Percentiles rank a stretch among this genome's conserved stretches.
Conservation (phyloP, 1,284 basidiomycete species). For the Bjerkandera adusta region DNA sequence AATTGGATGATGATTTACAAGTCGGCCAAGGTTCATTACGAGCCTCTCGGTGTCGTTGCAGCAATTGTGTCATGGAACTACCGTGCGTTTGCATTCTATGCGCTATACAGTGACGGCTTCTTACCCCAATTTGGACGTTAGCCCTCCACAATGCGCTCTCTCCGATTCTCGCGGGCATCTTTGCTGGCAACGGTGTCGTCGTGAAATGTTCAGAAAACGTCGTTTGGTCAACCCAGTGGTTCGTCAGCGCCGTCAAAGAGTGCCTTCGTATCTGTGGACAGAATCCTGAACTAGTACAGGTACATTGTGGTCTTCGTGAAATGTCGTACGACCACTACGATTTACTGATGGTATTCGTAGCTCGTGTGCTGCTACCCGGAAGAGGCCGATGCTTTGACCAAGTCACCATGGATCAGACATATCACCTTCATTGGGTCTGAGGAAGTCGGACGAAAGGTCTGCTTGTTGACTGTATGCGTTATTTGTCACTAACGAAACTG, state of each 20-base stretch:
- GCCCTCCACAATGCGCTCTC: constrained; percentile 93
- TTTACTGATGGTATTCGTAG: constrained; percentile 27
- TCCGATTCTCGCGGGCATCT: constrained; percentile 87
- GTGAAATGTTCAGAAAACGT: constrained; percentile 94
- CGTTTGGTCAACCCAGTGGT: constrained; percentile 85
- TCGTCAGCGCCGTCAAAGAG: constrained; percentile 71
- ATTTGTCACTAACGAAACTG: neutral
- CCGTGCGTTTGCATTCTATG: constrained; percentile 47
- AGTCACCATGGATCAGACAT: constrained; percentile 76
- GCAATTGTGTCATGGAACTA: constrained; percentile 96
- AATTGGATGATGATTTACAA: constrained; percentile 89
- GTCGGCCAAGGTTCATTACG: constrained; percentile 78
- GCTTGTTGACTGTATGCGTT: constrained; percentile 12
- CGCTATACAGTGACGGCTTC: constrained; percentile 1
- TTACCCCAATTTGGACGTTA: constrained; percentile 30
- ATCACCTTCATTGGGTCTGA: constrained; percentile 95
- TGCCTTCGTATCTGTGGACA: constrained; percentile 79
- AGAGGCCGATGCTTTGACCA: constrained; percentile 80
- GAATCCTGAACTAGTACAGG: constrained; percentile 81
- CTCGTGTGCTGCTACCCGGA: constrained; percentile 89
- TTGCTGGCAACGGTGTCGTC: constrained; percentile 88
- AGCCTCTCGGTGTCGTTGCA: constrained; percentile 91
- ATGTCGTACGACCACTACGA: neutral
- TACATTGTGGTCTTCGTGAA: constrained; percentile 25
- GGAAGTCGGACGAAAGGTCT: constrained; percentile 79